Evolutionary conservation across 257 asterid species (phyloP), one percentile per base, ranked within the genome.

Genomic region (Solanum sejunctum): DNA sequence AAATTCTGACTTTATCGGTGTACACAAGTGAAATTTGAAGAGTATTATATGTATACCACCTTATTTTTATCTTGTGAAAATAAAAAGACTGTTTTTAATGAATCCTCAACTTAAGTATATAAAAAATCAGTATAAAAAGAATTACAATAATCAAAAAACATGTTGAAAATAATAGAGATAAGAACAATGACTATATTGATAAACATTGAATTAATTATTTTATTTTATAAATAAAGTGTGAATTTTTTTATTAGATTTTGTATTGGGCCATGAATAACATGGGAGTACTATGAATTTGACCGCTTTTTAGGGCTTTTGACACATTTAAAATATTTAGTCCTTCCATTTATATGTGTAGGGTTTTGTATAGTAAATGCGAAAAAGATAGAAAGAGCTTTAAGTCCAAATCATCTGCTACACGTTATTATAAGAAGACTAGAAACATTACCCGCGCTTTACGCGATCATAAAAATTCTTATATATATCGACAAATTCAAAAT

Each of bases 21-120:
- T 20, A 3, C n/a, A 55, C n/a, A 16, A 55, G 60, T 55, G 10
- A 4, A 55, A 16, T 55, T 20, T 55, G 21, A 55, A 55, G 60
- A 55, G 7, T 9, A 20, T 55, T 10, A 1, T 8, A 21, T 55
- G 10, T 6, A 20, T 16, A 16, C 21, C 7, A 16, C 60, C 60
- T 55, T 55, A 6, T 20, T 3, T 20, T 54, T 15, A 15, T 18
- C 17, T 54, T 6, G 1, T 16, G 17, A 54, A 54, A 8, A 8
- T 55, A 17, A n/a, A 55, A 0, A 55, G 1, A 55, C 60, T 58
- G 0, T 20, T 58, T 58, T n/a, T 0, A 7, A 1, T 20, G 6
- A 12, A 58, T 6, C 7, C 12, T 58, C 28, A 11, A 1, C 13
- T 4, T 12, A 58, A n/a, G 28, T 58, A 58, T 58, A 58, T n/a